Evolutionary conservation across 768 basidiomycete genomes (phyloP).

Genomic region (Calocera cornea): DNA sequence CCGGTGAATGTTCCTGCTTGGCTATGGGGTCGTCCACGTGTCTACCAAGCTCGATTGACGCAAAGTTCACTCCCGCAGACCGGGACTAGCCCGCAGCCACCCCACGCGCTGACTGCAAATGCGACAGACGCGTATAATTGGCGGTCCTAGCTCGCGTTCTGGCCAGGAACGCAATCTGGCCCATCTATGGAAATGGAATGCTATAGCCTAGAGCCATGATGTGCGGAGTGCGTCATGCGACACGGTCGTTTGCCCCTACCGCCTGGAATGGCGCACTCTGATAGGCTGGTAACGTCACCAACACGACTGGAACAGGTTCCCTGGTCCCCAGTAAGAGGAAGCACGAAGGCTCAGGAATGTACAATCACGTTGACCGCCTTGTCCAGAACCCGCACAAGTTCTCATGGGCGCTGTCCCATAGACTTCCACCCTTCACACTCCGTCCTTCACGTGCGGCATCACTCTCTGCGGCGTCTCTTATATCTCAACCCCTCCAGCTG

Average conservation of each 20-base stretch:
- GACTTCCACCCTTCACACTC: background rate
- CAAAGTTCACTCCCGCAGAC: background rate
- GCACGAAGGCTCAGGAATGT: background rate
- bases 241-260: background rate
- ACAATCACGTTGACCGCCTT: background rate
- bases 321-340: background rate
- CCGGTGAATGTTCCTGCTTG: background rate
- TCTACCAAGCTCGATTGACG: background rate
- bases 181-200: background rate
- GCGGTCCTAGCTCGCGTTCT: background rate
- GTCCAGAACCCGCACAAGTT: background rate
- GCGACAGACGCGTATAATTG: background rate
- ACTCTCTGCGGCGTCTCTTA: background rate
- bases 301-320: background rate
- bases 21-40: background rate
- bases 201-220: background rate
- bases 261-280: background rate
- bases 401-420: background rate
- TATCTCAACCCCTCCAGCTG: background rate
- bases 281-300: background rate
- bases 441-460: background rate
- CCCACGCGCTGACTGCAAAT: background rate
- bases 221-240: background rate
- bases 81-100: background rate
- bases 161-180: background rate